phyloP scores from a whole-genome alignment of 495 filamentous ascomycete genomes.

The Penicillium canariense region DNA sequence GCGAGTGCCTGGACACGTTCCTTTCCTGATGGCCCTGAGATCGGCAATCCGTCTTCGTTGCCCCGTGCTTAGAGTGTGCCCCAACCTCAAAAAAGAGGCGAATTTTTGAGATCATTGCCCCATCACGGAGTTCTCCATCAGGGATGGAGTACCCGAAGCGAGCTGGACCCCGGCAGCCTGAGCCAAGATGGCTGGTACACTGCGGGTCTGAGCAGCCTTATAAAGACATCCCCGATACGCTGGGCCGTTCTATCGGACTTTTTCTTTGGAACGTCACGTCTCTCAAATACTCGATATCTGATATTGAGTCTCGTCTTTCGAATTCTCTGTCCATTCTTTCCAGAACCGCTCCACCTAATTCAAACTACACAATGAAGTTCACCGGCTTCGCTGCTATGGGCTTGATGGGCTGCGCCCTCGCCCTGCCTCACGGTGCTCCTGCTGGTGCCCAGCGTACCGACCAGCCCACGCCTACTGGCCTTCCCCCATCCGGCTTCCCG shows the following conservation, averaged over 20 bases:
- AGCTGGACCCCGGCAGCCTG: background rate
- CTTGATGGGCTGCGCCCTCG: slow-evolving; percentile 30
- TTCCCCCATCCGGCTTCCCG: background rate
- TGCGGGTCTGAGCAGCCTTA: slow-evolving; percentile 1
- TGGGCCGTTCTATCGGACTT: background rate
- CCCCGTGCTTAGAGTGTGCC: background rate
- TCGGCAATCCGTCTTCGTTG: slow-evolving; percentile 9
- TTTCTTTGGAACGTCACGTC: background rate
- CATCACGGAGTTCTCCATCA: slow-evolving; percentile 17
- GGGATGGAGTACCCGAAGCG: no score
- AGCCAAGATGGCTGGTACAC: background rate
- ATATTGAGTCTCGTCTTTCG: background rate
- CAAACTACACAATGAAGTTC: slow-evolving; percentile 23
- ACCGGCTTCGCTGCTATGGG: slow-evolving; percentile 20
- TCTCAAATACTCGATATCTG: background rate
- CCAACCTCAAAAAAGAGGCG: slow-evolving; percentile 5
- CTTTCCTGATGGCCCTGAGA: slow-evolving; percentile 11
- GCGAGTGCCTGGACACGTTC: background rate
- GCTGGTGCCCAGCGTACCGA: background rate
- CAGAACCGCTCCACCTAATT: background rate
- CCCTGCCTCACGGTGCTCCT: slow-evolving; percentile 19
- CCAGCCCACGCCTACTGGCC: background rate
- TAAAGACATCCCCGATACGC: slow-evolving; percentile 11
- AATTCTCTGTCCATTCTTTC: background rate
- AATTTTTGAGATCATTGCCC: slow-evolving; percentile 18